Percentiles rank a stretch among this genome's conserved stretches.
Conservation (phyloP, 805 yeast species). For the Candida patagonica region DNA sequence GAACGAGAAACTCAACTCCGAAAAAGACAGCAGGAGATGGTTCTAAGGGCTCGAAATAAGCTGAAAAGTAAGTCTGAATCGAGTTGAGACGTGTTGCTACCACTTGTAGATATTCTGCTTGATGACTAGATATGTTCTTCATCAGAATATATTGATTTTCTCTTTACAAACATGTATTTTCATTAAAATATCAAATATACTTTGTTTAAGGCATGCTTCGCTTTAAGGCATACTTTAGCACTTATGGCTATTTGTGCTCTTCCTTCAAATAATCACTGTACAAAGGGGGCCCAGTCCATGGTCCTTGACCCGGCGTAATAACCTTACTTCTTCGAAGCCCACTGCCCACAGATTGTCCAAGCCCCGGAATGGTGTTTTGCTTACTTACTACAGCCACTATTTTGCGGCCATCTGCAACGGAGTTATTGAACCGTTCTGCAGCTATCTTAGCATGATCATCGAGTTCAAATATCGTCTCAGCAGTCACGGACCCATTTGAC, state of each 20-base stretch:
- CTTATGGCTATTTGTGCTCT: not conserved
- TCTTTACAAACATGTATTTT: too few relatives aligned
- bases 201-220: too few relatives aligned
- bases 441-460: constrained; percentile 27
- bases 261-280: constrained; percentile 11
- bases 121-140: not conserved
- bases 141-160: not conserved
- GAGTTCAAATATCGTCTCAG: constrained; percentile 23
- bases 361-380: constrained; percentile 11
- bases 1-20: constrained; percentile 37
- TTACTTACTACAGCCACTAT: constrained; percentile 28
- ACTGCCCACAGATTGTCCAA: not conserved
- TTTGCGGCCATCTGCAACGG: constrained; percentile 40
- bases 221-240: too few relatives aligned
- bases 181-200: too few relatives aligned
- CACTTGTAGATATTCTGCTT: too few relatives aligned
- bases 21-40: constrained; percentile 47
- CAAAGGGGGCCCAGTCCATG: constrained; percentile 16
- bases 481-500: constrained; percentile 12
- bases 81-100: too few relatives aligned
- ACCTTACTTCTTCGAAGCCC: not conserved
- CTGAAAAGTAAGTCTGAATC: constrained; percentile 24
- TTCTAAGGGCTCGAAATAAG: constrained; percentile 51
- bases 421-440: constrained; percentile 31
- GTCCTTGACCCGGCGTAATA: not conserved